These are phyloP conservation scores for Aspergillus clavatus DNA, from an alignment of 2,329 filamentous ascomycete genomes.

Conservation along the genomic window DNA sequence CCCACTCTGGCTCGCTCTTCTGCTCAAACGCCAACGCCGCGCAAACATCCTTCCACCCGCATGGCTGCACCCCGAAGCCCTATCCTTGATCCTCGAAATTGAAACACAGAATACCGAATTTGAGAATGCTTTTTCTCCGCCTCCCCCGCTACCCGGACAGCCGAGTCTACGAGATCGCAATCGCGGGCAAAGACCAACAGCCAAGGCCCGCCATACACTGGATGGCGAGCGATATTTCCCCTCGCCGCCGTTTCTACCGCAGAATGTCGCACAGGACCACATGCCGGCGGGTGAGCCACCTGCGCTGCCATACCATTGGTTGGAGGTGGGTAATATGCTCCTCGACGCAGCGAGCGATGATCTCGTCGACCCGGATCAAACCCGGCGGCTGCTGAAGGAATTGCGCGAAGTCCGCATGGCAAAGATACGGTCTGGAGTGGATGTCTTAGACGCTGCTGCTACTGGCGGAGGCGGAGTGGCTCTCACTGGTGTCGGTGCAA, in stretches of 20 bases:
- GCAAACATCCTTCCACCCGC: constrained; percentile 88
- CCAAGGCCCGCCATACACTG: constrained; percentile 32
- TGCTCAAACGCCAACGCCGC: constrained; percentile 89
- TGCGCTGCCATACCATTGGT: constrained; percentile 84
- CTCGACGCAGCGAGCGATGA: constrained; percentile 82
- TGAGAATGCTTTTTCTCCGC: constrained; percentile 68
- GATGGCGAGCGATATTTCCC: constrained; percentile 38
- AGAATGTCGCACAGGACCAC: constrained; percentile 65
- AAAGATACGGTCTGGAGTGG: constrained; percentile 74
- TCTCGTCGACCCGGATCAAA: constrained; percentile 66
- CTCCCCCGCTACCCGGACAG: constrained; percentile 60
- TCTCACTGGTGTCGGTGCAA: constrained; percentile 77
- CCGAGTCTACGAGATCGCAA: constrained; percentile 25
- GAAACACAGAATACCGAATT: constrained; percentile 65
- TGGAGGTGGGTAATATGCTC: constrained; percentile 82
- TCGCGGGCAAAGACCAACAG: constrained; percentile 19
- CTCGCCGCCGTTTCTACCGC: constrained; percentile 72
- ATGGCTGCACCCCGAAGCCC: constrained; percentile 75
- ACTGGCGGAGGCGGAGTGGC: constrained; percentile 61
- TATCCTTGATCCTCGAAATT: constrained; percentile 71
- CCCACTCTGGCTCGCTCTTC: constrained; percentile 89
- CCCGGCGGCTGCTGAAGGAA: constrained; percentile 71
- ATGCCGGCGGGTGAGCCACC: constrained; percentile 38
- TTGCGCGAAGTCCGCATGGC: constrained; percentile 82
- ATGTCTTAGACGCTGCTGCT: constrained; percentile 56